Base-by-base conservation (phyloP, 768 basidiomycete species). In the Boletus rubropictus region DNA sequence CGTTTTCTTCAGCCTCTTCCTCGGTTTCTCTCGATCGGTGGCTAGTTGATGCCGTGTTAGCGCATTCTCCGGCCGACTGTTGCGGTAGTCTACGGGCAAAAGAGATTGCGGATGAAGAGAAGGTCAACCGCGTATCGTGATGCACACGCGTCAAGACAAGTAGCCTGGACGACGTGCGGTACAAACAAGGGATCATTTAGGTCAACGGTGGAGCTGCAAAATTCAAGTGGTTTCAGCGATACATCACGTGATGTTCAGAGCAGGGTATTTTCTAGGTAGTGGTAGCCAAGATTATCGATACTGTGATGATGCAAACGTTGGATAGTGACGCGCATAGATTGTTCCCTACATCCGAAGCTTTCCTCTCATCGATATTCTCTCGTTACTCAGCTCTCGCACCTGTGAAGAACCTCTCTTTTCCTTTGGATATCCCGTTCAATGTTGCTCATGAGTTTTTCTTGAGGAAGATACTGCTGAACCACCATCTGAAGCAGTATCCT, bases 371-470 rank as follows among this genome's bases (percentile, higher is more conserved):
- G 15, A 50, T 86, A 24, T 60, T 84, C 42, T 72, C 71, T 21
- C 69, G 64, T 44, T 86, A 81, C 57, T 76, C 76, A 21, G 67
- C 77, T 18, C 72, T 87, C 25, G 59, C 64, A 25, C 71, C 79
- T 8, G 67, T 75, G 3, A 73, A 68, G 14, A 50, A 50, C 4
- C 52, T 84, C 5, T 25, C 46, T 7, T 69, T 78, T 50, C 80
- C 82, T 1, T 39, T 51, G 0, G 40, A 70, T 15, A 41, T 73
- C 3, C 44, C 70, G 4, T 70, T 75, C 29, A 24, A 51, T 17
- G 50, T 57, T n/a, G 60, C 79, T 25, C 83, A 88, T 51, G 55
- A 68, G 4, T 82, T 82, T 56, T 59, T 89, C 18, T 58, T 88
- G 45, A 57, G 71, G 22, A 56, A 61, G 18, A 63, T 90, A 40